Evolutionary conservation across 1,284 basidiomycete species (phyloP).

Genomic region (Cystobasidium pallidum): DNA sequence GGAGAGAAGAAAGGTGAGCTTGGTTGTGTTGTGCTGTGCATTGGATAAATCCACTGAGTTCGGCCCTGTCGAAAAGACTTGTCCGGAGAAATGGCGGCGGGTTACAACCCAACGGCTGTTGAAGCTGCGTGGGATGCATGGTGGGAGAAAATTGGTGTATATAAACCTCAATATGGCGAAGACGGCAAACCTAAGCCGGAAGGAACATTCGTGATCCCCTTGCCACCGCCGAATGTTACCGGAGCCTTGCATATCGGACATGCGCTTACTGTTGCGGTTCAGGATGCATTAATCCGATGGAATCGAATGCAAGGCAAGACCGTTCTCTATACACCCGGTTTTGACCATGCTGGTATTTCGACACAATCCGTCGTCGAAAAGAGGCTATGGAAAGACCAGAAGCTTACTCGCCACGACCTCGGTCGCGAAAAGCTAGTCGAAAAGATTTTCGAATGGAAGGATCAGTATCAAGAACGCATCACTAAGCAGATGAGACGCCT

Average conservation of each 20-base stretch:
- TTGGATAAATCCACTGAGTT: constrained; percentile 8
- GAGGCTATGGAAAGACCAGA: constrained; percentile 79
- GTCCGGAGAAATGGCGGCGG: constrained; percentile 79
- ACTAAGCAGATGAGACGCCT: constrained; percentile 86
- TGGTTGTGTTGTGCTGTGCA: not conserved
- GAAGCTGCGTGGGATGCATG: constrained; percentile 98
- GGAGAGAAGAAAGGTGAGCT: constrained; percentile 84
- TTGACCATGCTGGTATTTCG: constrained; percentile 98
- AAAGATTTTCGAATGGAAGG: constrained; percentile 95
- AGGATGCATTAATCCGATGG: constrained; percentile 88
- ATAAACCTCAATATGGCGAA: constrained; percentile 72
- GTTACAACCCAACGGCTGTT: constrained; percentile 93
- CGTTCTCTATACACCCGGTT: constrained; percentile 88
- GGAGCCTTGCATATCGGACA: constrained; percentile 97
- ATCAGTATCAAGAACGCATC: constrained; percentile 93
- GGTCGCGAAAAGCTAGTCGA: constrained; percentile 90
- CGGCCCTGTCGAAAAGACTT: constrained; percentile 65
- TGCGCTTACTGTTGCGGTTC: constrained; percentile 87
- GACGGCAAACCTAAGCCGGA: constrained; percentile 63
- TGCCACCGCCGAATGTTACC: constrained; percentile 98
- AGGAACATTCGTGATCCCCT: constrained; percentile 82
- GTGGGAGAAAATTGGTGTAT: constrained; percentile 91
- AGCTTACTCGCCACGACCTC: constrained; percentile 86
- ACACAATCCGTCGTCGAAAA: constrained; percentile 98
- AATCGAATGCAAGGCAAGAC: constrained; percentile 96